Base-by-base conservation (phyloP, 2,329 filamentous ascomycete genomes). In the Fusarium sp. region DNA sequence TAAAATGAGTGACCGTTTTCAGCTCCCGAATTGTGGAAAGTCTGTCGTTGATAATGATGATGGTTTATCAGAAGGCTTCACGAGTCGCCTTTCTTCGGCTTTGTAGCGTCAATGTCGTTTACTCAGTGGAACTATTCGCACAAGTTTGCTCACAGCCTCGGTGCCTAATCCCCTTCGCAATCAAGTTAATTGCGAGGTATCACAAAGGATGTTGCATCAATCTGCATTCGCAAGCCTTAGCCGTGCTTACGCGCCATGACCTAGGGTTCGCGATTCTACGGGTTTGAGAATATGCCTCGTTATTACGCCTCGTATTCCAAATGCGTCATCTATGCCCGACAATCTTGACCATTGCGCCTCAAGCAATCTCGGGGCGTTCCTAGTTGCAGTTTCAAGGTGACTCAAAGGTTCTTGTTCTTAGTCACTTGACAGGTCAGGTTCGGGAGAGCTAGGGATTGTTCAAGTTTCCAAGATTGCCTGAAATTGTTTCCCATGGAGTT, bases 211-310 rank as follows among this genome's bases (percentile, higher is more conserved):
- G 44, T 50, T 66, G 44, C 52, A 62, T 62, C 56, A 51, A 56
- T 30, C n/a, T 61, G 52, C 60, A 64, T 67, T 31, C 41, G 56
- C 54, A 64, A 53, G 40, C 44, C 56, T 53, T 48, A 47, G 50
- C 55, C 60, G 57, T 60, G 56, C 71, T 66, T 64, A 68, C 51
- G 67, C 63, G 57, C 58, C 51, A 56, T 50, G 52, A 64, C 58
- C 53, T 27, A 43, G 66, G 60, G 48, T 51, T 68, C 68, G 58
- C 50, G 58, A 70, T 66, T 64, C n/a, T 60, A 64, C 62, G 53
- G 67, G 56, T 63, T 61, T 36, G 47, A 28, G n/a, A 65, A 61
- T 54, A 68, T 68, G 27, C 57, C 62, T 73, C 62, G 58, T 50
- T 59, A 34, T 52, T 31, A 50, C 41, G 36, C 41, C 40, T 51